A percentile compares a stretch with the other conserved stretches of the same genome.
Evolutionary conservation across 116 monocot genomes (phyloP).

Genomic region (Dioscorea cayenensis): DNA sequence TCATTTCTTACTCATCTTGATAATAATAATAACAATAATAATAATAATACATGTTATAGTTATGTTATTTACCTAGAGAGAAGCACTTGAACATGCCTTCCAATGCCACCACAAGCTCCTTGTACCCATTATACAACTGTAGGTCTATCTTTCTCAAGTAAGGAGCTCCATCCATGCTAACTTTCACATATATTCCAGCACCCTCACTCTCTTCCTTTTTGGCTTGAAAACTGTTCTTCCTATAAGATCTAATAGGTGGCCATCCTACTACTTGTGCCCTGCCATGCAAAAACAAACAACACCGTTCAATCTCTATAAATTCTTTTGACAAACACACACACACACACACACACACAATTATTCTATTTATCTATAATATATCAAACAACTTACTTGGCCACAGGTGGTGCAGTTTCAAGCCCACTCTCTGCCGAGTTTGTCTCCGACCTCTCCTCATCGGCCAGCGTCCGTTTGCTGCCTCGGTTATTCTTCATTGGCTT

Average conservation of each 20-base stretch:
- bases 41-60: too few relatives aligned
- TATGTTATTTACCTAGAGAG: constrained; percentile 9
- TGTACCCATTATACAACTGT: constrained; percentile 32
- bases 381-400: constrained; percentile 25
- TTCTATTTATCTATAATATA: too few relatives aligned
- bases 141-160: constrained; percentile 41
- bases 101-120: constrained; percentile 29
- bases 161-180: constrained; percentile 47
- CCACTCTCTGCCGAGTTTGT: not conserved
- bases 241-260: constrained; percentile 39
- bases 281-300: not conserved
- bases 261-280: constrained; percentile 46
- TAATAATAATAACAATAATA: not conserved
- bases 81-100: constrained; percentile 46
- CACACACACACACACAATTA: too few relatives aligned
- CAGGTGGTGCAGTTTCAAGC: not conserved
- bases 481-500: not conserved
- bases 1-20: not conserved
- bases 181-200: constrained; percentile 27
- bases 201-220: constrained; percentile 16
- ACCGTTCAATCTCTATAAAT: too few relatives aligned
- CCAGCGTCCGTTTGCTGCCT: constrained; percentile 7
- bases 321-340: too few relatives aligned
- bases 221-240: constrained; percentile 32
- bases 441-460: constrained; percentile 14